phyloP scores from a whole-genome alignment of 768 basidiomycete genomes.

The Collybia sp. region DNA sequence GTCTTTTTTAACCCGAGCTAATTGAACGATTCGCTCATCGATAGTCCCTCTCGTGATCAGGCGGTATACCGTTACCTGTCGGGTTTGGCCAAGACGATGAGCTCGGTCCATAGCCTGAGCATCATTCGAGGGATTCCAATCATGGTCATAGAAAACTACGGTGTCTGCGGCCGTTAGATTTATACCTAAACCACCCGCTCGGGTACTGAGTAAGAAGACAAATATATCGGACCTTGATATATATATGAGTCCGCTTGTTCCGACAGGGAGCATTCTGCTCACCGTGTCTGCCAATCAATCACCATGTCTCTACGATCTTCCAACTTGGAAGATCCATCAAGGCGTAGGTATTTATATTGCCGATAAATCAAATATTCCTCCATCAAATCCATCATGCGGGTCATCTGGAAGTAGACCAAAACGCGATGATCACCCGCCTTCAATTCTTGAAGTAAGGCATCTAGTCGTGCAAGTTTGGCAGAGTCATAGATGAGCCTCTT shows the following conservation, averaged over 20 bases:
- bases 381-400: conserved; percentile 98
- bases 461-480: conserved; percentile 90
- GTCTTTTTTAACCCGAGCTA: conserved; percentile 96
- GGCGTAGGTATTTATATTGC: conserved; percentile 89
- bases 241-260: neutral
- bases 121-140: conserved; percentile 97
- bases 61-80: conserved; percentile 95
- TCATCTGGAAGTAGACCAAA: conserved; percentile 99
- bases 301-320: conserved; percentile 99
- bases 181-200: conserved; percentile 95
- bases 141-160: conserved; percentile 92
- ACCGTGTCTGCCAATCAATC: conserved; percentile 98
- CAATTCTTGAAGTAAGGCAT: conserved; percentile 84
- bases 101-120: conserved; percentile 99
- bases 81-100: conserved; percentile 93
- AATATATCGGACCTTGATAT: conserved; percentile 77
- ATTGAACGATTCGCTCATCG: conserved; percentile 94
- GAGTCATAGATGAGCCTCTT: conserved; percentile 96
- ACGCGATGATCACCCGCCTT: conserved; percentile 93
- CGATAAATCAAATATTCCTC: conserved; percentile 97
- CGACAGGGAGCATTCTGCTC: conserved; percentile 13
- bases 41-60: conserved; percentile 92
- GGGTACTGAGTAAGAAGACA: conserved; percentile 85
- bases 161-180: conserved; percentile 96
- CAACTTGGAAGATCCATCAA: conserved; percentile 92